Conservation (phyloP, 257 asterid species). For the Mentha longifolia region DNA sequence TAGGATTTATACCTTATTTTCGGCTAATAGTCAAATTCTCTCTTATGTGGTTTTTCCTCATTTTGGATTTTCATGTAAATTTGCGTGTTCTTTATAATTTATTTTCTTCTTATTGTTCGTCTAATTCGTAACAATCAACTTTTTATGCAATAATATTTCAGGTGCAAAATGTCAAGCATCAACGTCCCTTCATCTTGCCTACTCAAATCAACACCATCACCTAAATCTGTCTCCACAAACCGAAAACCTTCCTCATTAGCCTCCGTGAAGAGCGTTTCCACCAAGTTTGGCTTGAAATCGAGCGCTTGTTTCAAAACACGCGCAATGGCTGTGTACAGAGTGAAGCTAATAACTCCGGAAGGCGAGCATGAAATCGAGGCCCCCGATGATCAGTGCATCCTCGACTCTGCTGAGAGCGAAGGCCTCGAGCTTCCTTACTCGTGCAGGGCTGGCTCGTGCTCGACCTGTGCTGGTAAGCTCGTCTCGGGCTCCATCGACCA, state of each 20-base stretch:
- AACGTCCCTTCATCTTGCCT: constrained; percentile 33
- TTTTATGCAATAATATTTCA: too few species aligned
- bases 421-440: constrained; percentile 52
- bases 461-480: constrained; percentile 46
- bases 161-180: constrained; percentile 32
- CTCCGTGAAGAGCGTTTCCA: constrained; percentile 34
- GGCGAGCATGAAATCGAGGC: constrained; percentile 44
- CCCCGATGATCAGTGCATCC: constrained; percentile 42
- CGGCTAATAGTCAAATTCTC: too few species aligned
- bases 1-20: too few species aligned
- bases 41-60: too few species aligned
- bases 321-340: constrained; percentile 48
- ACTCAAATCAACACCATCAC: constrained; percentile 26
- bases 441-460: constrained; percentile 53
- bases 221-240: neutral
- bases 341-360: constrained; percentile 49
- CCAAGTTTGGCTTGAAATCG: constrained; percentile 32
- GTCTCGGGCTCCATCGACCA: constrained; percentile 47
- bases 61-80: too few species aligned
- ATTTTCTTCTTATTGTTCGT: too few species aligned
- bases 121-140: too few species aligned
- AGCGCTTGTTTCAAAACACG: constrained; percentile 5
- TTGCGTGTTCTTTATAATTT: too few species aligned
- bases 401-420: too few species aligned
- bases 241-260: constrained; percentile 22